Evolutionary conservation across 2,329 filamentous ascomycete genomes (phyloP).

Genomic region (Penicillium sp.): DNA sequence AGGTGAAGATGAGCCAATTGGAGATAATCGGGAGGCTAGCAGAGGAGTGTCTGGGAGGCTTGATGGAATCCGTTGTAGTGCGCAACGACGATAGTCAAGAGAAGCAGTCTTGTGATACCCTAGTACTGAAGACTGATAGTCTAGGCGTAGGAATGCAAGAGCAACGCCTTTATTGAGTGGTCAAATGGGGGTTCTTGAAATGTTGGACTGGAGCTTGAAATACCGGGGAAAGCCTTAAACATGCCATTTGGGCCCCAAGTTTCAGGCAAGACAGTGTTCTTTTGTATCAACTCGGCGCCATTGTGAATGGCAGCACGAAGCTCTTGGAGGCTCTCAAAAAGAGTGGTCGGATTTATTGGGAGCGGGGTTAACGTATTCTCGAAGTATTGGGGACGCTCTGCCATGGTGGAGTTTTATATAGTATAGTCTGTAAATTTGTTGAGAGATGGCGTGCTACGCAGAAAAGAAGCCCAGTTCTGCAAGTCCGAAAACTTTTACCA

Average conservation of each 20-base stretch:
- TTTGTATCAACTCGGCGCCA: constrained; percentile 28
- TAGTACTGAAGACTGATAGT: constrained; percentile 33
- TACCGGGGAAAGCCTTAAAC: constrained; percentile 36
- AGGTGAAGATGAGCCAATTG: constrained; percentile 33
- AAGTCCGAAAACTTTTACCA: background rate
- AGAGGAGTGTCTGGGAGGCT: constrained; percentile 26
- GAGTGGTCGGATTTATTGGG: constrained; percentile 12
- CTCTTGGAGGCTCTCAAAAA: constrained; percentile 24
- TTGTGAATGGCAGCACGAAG: constrained; percentile 31
- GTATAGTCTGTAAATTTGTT: background rate
- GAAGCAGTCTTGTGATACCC: constrained; percentile 8
- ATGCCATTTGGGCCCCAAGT: constrained; percentile 29
- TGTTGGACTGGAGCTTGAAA: background rate
- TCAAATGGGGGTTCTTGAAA: constrained; percentile 1
- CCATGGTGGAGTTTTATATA: constrained; percentile 10
- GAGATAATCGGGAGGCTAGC: constrained; percentile 32
- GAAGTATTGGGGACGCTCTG: constrained; percentile 24
- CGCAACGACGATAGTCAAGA: constrained; percentile 27
- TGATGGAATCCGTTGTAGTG: constrained; percentile 28
- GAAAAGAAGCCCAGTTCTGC: background rate
- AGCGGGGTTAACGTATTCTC: constrained; percentile 18
- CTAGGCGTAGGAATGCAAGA: constrained; percentile 39
- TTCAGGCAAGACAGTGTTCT: constrained; percentile 22
- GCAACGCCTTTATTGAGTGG: constrained; percentile 31
- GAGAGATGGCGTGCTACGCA: constrained; percentile 13